Base-by-base conservation (phyloP, 305 asterid genomes). In the Withania somnifera region DNA sequence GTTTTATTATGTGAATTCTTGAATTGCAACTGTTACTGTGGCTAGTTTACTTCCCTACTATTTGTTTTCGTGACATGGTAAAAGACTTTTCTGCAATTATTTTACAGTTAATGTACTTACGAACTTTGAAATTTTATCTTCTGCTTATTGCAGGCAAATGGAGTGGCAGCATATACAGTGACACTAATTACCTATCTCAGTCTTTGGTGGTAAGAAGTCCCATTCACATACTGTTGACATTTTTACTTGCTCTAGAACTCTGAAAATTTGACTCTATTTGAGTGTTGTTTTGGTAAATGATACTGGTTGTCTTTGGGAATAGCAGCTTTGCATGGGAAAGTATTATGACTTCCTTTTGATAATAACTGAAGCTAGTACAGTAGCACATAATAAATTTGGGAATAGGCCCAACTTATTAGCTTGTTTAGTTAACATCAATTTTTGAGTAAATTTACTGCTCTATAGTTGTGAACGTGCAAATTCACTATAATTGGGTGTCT, bases 191-290 rank as follows among this genome's bases (percentile, higher is more conserved):
- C 93, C 2, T 95, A 95, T 86, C 79, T 95, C 82, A 85, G 92
- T 81, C 95, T 95, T 84, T 95, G 98, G 98, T 91, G 98, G 98
- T 95, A 86, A 92, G 91, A 45, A 64, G 81, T 82, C 71, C 67
- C 82, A 75, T 51, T 66, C 66, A 38, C n/a, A 66, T 30, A 20
- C 30, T 79, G 76, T 57, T 0, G 2, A 22, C 56, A 45, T 40
- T 42, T 77, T 79, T n/a, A 64, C 50, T 51, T 47, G 60, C 76
- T 11, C 24, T 61, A 11, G 63, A 45, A 26, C n/a, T 60, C 57
- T 36, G 17, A 63, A 32, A 28, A 57, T 52, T 61, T 57, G 30
- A 80, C 75, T 64, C 28, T 80, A 6, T 32, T n/a, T 7, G 50
- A 32, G 11, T 36, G 64, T 24, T 28, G 53, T 80, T 63, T 54